Evolutionary conservation across 345 rosid genomes (phyloP).

Genomic region (Eucalyptus cladocalyx): DNA sequence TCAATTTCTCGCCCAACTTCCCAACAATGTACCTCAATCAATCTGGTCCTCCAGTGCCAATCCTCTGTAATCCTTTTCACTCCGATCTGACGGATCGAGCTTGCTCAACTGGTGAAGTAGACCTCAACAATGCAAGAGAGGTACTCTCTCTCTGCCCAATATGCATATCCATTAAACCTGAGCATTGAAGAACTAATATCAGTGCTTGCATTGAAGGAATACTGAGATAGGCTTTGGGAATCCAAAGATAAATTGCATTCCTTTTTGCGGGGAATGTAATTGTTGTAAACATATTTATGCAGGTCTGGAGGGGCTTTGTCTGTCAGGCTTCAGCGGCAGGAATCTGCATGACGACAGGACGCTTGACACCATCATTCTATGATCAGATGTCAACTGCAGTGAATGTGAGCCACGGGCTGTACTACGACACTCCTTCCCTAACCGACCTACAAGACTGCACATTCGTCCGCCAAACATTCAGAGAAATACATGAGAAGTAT

Average conservation of each 20-base stretch:
- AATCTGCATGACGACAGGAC: slow-evolving; percentile 57
- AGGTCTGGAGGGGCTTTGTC: slow-evolving; percentile 66
- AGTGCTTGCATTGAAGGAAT: background rate
- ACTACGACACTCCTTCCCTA: slow-evolving; percentile 55
- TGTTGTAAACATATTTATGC: background rate
- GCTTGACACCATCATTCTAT: slow-evolving; percentile 62
- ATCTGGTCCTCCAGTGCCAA: slow-evolving; percentile 77
- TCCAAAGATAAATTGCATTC: background rate
- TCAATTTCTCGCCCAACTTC: slow-evolving; percentile 84
- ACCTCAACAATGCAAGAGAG: slow-evolving; percentile 69
- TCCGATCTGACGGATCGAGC: slow-evolving; percentile 44
- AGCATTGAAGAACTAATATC: background rate
- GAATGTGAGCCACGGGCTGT: slow-evolving; percentile 42
- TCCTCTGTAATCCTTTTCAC: slow-evolving; percentile 74
- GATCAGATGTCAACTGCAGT: slow-evolving; percentile 57
- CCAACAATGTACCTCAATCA: slow-evolving; percentile 73
- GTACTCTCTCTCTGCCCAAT: slow-evolving; percentile 11
- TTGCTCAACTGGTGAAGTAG: slow-evolving; percentile 65
- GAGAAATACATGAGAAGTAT: slow-evolving; percentile 34
- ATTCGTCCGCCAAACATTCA: slow-evolving; percentile 64
- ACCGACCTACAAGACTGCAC: slow-evolving; percentile 67
- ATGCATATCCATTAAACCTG: background rate
- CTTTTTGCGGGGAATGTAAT: background rate
- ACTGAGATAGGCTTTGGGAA: background rate
- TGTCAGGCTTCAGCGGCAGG: slow-evolving; percentile 68